A percentile compares a stretch with the other conserved stretches of the same genome.
These are phyloP conservation scores for Monosporascus sp. DNA, from an alignment of 2,329 filamentous ascomycete genomes.

Conservation along the genomic window DNA sequence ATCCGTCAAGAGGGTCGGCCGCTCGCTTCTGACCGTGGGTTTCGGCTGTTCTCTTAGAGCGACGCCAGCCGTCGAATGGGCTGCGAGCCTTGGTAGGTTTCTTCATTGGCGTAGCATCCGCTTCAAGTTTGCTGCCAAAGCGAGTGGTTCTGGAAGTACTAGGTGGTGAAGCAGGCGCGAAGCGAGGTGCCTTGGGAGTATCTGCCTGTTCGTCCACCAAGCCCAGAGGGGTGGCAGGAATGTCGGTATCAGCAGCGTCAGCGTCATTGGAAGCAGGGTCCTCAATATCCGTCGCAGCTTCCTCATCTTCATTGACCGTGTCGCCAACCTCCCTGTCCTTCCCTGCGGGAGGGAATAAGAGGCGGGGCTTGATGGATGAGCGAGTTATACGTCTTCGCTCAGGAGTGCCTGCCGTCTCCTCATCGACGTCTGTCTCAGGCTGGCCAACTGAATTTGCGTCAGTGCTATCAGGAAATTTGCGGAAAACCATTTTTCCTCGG, in stretches of 20 bases:
- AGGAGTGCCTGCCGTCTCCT: constrained; percentile 24
- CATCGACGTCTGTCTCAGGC: constrained; percentile 27
- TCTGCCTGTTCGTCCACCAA: constrained; percentile 28
- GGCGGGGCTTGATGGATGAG: constrained; percentile 65
- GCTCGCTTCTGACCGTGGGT: constrained; percentile 39
- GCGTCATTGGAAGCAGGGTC: constrained; percentile 38
- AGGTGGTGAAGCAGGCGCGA: constrained; percentile 57
- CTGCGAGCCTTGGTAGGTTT: constrained; percentile 36
- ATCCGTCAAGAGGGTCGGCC: constrained; percentile 29
- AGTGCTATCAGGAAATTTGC: constrained; percentile 51
- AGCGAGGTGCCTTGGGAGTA: constrained; percentile 52
- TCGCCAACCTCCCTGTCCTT: constrained; percentile 38
- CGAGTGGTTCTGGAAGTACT: constrained; percentile 57
- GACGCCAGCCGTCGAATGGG: constrained; percentile 64
- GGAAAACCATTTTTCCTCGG: constrained; percentile 75
- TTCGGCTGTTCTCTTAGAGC: constrained; percentile 52
- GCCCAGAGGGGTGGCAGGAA: constrained; percentile 30
- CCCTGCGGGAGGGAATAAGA: constrained; percentile 59
- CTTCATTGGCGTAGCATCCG: constrained; percentile 38
- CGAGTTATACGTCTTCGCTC: constrained; percentile 49
- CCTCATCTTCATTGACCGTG: constrained; percentile 47
- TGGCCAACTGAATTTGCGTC: constrained; percentile 30
- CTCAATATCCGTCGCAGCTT: constrained; percentile 55
- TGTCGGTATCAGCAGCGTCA: constrained; percentile 29
- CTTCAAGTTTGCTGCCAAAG: constrained; percentile 44